phyloP scores from a whole-genome alignment of 768 basidiomycete species.

The Termitomyces sp. region DNA sequence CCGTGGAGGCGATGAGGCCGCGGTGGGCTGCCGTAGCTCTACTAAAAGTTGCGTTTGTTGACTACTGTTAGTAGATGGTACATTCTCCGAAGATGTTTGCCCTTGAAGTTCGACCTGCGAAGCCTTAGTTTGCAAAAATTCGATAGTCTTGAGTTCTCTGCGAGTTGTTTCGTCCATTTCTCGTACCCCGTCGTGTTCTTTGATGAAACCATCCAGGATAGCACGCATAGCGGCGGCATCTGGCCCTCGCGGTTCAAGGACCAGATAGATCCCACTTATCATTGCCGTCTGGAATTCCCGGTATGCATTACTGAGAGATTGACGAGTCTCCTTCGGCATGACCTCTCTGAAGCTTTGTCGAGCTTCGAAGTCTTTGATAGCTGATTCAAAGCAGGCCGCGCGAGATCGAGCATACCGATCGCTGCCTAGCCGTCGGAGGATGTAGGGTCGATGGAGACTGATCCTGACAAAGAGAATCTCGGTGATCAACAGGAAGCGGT shows the following conservation, averaged over 20 bases:
- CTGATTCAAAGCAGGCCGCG: slow-evolving; percentile 86
- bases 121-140: slow-evolving; percentile 72
- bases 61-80: slow-evolving; percentile 22
- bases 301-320: slow-evolving; percentile 77
- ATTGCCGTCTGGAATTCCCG: slow-evolving; percentile 87
- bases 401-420: slow-evolving; percentile 82
- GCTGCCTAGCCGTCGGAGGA: slow-evolving; percentile 73
- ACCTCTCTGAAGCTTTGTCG: slow-evolving; percentile 64
- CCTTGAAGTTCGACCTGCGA: slow-evolving; percentile 45
- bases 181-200: slow-evolving; percentile 57
- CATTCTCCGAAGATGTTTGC: slow-evolving; percentile 24
- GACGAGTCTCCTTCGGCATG: slow-evolving; percentile 59
- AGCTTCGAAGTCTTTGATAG: slow-evolving; percentile 81
- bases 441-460: slow-evolving; percentile 83
- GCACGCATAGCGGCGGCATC: slow-evolving; percentile 71
- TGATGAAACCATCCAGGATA: slow-evolving; percentile 75
- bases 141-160: slow-evolving; percentile 80
- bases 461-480: slow-evolving; percentile 87
- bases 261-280: slow-evolving; percentile 85
- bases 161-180: slow-evolving; percentile 83
- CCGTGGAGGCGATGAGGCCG: slow-evolving; percentile 29
- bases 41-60: slow-evolving; percentile 51
- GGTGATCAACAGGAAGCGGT: slow-evolving; percentile 86
- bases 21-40: slow-evolving; percentile 39
- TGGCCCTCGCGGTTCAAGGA: slow-evolving; percentile 71